These are phyloP conservation scores for Bretziella fagacearum DNA, from an alignment of 2,329 filamentous ascomycete species.

Conservation along the genomic window DNA sequence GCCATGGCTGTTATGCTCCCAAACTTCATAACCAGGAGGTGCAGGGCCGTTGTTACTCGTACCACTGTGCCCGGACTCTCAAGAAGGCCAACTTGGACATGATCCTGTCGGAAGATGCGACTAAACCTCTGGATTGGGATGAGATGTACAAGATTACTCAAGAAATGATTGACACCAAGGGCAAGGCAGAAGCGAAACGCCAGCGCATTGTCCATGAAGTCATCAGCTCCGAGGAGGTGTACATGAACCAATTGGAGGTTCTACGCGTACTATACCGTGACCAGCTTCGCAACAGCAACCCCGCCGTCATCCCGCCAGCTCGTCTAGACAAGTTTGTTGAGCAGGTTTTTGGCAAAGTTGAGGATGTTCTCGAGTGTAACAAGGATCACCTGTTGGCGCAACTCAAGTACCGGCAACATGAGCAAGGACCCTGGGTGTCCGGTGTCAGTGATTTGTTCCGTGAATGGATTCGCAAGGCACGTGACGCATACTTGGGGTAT, in stretches of 20 bases:
- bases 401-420: slow-evolving; percentile 89
- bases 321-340: slow-evolving; percentile 63
- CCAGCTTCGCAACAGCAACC: slow-evolving; percentile 52
- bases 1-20: slow-evolving; percentile 76
- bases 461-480: slow-evolving; percentile 95
- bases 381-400: slow-evolving; percentile 84
- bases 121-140: slow-evolving; percentile 63
- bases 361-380: slow-evolving; percentile 76
- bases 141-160: slow-evolving; percentile 74
- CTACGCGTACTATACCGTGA: slow-evolving; percentile 75
- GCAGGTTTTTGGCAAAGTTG: slow-evolving; percentile 80
- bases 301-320: slow-evolving; percentile 64
- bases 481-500: slow-evolving; percentile 77
- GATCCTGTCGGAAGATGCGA: slow-evolving; percentile 50
- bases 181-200: slow-evolving; percentile 76
- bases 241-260: slow-evolving; percentile 77
- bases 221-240: slow-evolving; percentile 79
- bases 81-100: slow-evolving; percentile 84
- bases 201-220: slow-evolving; percentile 95
- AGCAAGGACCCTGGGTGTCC: slow-evolving; percentile 85
- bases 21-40: slow-evolving; percentile 58
- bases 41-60: slow-evolving; percentile 71
- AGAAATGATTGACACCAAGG: slow-evolving; percentile 51
- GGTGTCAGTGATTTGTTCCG: slow-evolving; percentile 96
- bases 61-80: slow-evolving; percentile 82